phyloP scores from a whole-genome alignment of 2,329 filamentous ascomycete genomes.

The Fusarium sp. region DNA sequence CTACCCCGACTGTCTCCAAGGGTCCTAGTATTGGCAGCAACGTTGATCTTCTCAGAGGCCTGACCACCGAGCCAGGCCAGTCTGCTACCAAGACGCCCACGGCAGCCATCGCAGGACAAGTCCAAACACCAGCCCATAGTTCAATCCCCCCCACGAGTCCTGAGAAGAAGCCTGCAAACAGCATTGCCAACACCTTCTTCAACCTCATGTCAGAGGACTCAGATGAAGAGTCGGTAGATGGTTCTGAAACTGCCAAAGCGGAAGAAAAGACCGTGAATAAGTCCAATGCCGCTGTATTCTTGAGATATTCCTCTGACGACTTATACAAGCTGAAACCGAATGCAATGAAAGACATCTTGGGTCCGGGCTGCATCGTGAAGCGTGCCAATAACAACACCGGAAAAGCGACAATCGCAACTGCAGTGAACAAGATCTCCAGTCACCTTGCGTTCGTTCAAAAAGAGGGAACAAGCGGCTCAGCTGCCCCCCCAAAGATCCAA shows the following conservation, averaged over 20 bases:
- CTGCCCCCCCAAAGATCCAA: neutral
- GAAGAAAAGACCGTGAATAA: slow-evolving; percentile 1
- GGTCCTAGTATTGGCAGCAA: neutral
- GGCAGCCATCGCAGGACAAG: neutral
- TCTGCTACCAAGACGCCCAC: neutral
- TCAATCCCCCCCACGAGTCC: neutral
- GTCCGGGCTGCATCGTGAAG: slow-evolving; percentile 3
- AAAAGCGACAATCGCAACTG: neutral
- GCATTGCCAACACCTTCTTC: slow-evolving; percentile 42
- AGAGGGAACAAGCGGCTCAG: neutral
- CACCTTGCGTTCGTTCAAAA: neutral
- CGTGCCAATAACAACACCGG: neutral
- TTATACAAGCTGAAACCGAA: slow-evolving; percentile 20
- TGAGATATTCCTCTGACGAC: slow-evolving; percentile 21
- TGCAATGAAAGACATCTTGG: neutral
- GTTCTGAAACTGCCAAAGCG: neutral
- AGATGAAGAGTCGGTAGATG: slow-evolving; percentile 9
- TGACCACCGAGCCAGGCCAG: neutral
- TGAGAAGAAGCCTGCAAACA: neutral
- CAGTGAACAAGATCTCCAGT: neutral
- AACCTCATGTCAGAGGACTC: slow-evolving; percentile 26
- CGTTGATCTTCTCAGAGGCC: neutral
- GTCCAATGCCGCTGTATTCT: neutral
- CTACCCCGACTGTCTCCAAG: neutral
- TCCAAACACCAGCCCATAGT: neutral